Base-by-base conservation (phyloP, 805 yeast species). In the Hanseniaspora pseudoguilliermondii region DNA sequence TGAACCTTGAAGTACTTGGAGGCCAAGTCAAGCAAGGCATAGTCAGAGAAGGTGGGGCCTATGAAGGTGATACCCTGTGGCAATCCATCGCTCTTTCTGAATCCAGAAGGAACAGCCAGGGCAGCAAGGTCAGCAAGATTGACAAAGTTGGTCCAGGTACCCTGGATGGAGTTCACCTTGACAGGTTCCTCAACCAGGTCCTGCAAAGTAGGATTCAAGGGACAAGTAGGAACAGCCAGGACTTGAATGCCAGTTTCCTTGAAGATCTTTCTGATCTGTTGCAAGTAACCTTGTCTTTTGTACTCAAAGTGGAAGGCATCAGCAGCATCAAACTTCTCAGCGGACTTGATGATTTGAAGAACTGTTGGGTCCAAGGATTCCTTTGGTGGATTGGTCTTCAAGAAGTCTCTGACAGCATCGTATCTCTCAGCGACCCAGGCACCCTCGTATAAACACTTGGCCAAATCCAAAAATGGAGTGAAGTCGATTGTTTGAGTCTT, bases 361-460 rank as follows among this genome's bases (percentile, higher is more conserved):
- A 93, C 97, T 6, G 88, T 86, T 51, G 96, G 95, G 68, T 91
- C 96, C 62, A 91, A 72, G 49, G 84, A 76, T 36, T 77, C 75
- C 44, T 68, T 73, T 35, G 93, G 87, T 20, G 93, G 89, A 64
- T 81, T 77, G 8, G 84, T 74, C 32, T 79, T 79, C 57, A 86
- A 75, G 61, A 84, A 85, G 43, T 84, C 86, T 62, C 80, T 78
- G 39, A 82, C 79, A 27, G 96, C 96, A 59, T 87, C 81, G 71
- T 81, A 89, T 62, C 98, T 79, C 72, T 91, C 98, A 25, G 95
- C 87, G 11, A 91, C 97, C 98, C 98, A 91, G n/a, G 97, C 86
- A 57, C 98, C 98, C 65, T 91, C 97, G 67, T 91, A 91, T 39
- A 91, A 75, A 65, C 93, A 86, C 62, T 80, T 80, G 18, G 97